phyloP scores from a whole-genome alignment of 306 rosid genomes.

The Oxytropis ochrocephala region DNA sequence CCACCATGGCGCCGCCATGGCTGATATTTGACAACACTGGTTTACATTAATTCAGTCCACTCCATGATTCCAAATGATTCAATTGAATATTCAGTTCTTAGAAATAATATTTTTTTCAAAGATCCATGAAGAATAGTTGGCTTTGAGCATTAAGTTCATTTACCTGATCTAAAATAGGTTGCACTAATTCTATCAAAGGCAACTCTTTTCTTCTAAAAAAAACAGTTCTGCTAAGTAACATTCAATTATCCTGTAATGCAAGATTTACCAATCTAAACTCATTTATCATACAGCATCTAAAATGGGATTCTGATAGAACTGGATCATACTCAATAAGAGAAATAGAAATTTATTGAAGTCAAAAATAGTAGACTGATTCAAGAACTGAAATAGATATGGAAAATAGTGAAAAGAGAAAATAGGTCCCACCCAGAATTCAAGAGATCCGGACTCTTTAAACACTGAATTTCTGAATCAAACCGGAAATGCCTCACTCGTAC shows the following conservation, averaged over 20 bases:
- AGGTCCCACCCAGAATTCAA: background rate
- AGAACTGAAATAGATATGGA: background rate
- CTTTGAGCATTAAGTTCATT: background rate
- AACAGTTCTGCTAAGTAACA: background rate
- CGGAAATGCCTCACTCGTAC: background rate
- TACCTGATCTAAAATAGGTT: background rate
- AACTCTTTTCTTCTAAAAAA: background rate
- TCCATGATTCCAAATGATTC: background rate
- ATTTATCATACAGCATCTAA: background rate
- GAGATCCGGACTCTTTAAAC: background rate
- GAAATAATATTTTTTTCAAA: background rate
- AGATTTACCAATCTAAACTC: background rate
- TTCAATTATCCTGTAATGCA: background rate
- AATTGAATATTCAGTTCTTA: background rate
- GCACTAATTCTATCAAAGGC: background rate
- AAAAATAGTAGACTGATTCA: background rate
- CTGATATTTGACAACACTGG: no score
- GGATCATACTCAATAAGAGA: background rate
- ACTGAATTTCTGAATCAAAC: background rate
- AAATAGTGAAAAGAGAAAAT: background rate
- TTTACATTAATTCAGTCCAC: background rate
- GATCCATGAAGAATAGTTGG: background rate
- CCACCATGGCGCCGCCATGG: no score
- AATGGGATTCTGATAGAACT: background rate
- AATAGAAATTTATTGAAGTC: background rate